These are phyloP conservation scores for Trebouxia sp. DNA, from an alignment of 139 green algal genomes.

Conservation along the genomic window DNA sequence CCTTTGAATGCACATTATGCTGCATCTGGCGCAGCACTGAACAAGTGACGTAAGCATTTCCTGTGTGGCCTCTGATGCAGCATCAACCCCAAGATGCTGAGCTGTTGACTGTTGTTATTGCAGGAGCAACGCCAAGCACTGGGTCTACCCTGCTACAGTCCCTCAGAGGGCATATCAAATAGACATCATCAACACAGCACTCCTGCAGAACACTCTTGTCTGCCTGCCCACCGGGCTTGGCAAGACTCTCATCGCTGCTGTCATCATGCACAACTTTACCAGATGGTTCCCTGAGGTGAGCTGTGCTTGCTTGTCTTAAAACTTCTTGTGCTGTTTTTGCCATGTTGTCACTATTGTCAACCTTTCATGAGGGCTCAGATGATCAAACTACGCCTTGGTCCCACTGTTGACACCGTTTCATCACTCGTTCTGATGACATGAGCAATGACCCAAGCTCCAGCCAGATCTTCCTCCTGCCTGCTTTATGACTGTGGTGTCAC, in stretches of 20 bases:
- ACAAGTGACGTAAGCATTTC: not conserved
- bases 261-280: conserved; percentile 94
- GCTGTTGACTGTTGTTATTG: not conserved
- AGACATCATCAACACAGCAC: conserved; percentile 60
- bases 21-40: not conserved
- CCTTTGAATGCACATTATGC: not conserved
- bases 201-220: conserved; percentile 92
- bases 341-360: too few relatives aligned
- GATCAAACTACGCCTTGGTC: too few relatives aligned
- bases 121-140: conserved; percentile 52
- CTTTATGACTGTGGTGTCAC: not conserved
- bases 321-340: not conserved
- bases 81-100: too few relatives aligned
- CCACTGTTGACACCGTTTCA: too few relatives aligned
- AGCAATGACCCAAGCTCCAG: too few relatives aligned
- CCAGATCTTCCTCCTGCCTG: too few relatives aligned
- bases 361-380: too few relatives aligned
- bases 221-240: conserved; percentile 94
- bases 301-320: not conserved
- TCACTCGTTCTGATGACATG: too few relatives aligned
- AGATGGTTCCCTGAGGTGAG: conserved; percentile 85
- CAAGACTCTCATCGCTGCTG: conserved; percentile 96
- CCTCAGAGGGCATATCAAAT: conserved; percentile 75
- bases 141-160: conserved; percentile 75
- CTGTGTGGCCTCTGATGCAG: not conserved